Percentiles rank a stretch among this genome's conserved stretches.
These are phyloP conservation scores for Taiwanofungus camphoratus DNA, from an alignment of 1,284 basidiomycete species.

Conservation along the genomic window DNA sequence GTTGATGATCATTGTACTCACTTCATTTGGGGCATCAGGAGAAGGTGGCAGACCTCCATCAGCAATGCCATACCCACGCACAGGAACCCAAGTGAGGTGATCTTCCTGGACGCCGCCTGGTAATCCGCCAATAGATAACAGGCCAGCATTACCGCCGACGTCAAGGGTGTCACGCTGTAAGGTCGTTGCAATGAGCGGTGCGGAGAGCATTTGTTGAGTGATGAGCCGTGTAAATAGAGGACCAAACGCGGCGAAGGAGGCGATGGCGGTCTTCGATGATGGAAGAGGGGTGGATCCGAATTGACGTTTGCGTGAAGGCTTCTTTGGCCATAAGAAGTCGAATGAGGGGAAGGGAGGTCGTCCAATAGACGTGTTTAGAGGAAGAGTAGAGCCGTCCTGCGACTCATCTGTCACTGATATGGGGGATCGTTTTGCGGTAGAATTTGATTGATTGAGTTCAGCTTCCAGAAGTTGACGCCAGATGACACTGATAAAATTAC, in stretches of 20 bases:
- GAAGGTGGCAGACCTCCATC: conserved; percentile 34
- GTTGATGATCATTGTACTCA: conserved; percentile 28
- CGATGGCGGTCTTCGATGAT: conserved; percentile 16
- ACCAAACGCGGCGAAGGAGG: conserved; percentile 24
- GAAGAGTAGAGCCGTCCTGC: neutral
- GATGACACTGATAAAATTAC: conserved; percentile 13
- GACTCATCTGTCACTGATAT: neutral
- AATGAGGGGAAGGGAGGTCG: conserved; percentile 13
- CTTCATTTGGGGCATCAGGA: conserved; percentile 30
- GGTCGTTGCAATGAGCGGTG: conserved; percentile 25
- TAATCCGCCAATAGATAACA: conserved; percentile 35
- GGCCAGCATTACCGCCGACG: conserved; percentile 30
- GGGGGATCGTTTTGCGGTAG: conserved; percentile 3
- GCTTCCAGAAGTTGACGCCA: conserved; percentile 22
- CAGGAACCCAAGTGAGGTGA: conserved; percentile 38
- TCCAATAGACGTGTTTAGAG: conserved; percentile 2
- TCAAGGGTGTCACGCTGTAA: conserved; percentile 35
- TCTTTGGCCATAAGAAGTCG: conserved; percentile 12
- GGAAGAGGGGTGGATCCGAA: conserved; percentile 1
- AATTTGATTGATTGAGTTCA: conserved; percentile 6
- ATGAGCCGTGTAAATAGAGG: conserved; percentile 28
- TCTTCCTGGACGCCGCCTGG: conserved; percentile 34
- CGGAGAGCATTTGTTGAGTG: conserved; percentile 14
- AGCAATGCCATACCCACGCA: conserved; percentile 31
- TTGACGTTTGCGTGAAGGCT: conserved; percentile 8